Conservation (phyloP, 352 stramenopile species). For the Globisporangium solare region DNA sequence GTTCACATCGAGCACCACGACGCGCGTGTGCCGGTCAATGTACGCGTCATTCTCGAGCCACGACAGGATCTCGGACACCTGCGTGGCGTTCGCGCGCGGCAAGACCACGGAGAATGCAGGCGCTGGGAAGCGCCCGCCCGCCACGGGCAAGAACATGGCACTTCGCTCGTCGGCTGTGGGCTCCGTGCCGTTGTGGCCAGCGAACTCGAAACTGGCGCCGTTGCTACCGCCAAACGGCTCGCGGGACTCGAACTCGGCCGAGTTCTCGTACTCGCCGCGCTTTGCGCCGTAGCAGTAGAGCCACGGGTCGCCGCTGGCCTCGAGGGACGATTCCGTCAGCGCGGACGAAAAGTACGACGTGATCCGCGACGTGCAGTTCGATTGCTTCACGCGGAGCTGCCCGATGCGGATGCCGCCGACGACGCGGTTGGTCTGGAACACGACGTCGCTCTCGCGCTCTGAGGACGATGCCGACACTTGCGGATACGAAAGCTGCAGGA, state of each 20-base stretch:
- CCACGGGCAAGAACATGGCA: slow-evolving; percentile 39
- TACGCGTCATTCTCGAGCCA: slow-evolving; percentile 27
- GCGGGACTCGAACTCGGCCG: slow-evolving; percentile 13
- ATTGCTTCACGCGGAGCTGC: slow-evolving; percentile 30
- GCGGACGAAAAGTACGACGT: slow-evolving; percentile 22
- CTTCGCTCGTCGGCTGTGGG: slow-evolving; percentile 22
- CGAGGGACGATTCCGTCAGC: neutral
- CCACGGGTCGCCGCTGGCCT: no score
- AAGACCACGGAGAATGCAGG: slow-evolving; percentile 44
- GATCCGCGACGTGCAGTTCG: slow-evolving; percentile 31
- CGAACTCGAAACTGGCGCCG: slow-evolving; percentile 20
- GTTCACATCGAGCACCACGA: slow-evolving; percentile 42
- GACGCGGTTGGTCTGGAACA: slow-evolving; percentile 26
- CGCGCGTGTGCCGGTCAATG: slow-evolving; percentile 35
- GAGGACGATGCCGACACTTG: neutral
- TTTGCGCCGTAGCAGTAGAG: slow-evolving; percentile 22
- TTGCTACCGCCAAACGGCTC: slow-evolving; percentile 15
- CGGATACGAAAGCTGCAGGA: slow-evolving; percentile 22
- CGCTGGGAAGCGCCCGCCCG: slow-evolving; percentile 20
- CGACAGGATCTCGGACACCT: slow-evolving; percentile 19
- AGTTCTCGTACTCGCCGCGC: slow-evolving; percentile 15
- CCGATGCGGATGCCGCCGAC: slow-evolving; percentile 43
- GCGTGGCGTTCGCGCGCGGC: slow-evolving; percentile 14
- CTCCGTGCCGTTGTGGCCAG: slow-evolving; percentile 29
- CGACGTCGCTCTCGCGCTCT: neutral